A percentile compares a stretch with the other conserved stretches of the same genome.
Evolutionary conservation across 257 asterid genomes (phyloP).

Genomic region (Salvia splendens): DNA sequence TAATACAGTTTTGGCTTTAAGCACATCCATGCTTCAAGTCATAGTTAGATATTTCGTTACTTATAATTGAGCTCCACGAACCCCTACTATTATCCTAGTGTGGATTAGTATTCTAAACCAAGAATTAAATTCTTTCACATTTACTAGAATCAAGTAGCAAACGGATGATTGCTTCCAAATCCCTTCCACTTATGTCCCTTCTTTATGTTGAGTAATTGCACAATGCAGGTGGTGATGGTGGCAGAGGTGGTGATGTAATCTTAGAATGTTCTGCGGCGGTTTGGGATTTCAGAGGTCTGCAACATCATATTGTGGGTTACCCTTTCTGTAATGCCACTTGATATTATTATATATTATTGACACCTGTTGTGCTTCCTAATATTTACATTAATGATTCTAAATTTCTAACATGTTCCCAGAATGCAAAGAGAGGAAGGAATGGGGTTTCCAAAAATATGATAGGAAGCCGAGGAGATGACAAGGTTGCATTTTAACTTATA

Average conservation of each 20-base stretch:
- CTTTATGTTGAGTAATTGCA: constrained; percentile 22
- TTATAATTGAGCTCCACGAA: constrained; percentile 23
- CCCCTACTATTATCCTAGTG: constrained; percentile 11
- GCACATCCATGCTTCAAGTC: constrained; percentile 8
- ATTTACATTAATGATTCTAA: constrained; percentile 19
- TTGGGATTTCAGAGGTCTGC: constrained; percentile 95
- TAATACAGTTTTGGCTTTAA: background rate
- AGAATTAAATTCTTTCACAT: background rate
- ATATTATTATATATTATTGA: background rate
- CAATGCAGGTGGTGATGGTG: constrained; percentile 90
- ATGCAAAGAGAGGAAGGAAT: constrained; percentile 87
- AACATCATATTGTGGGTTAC: constrained; percentile 73
- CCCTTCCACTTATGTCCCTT: constrained; percentile 19
- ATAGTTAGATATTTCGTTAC: constrained; percentile 7
- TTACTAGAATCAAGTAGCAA: constrained; percentile 21
- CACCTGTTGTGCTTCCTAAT: constrained; percentile 7
- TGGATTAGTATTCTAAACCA: constrained; percentile 9
- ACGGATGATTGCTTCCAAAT: constrained; percentile 18
- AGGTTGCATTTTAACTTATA: constrained; percentile 49
- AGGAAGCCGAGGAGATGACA: constrained; percentile 89
- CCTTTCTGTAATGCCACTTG: constrained; percentile 24
- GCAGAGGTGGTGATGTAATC: constrained; percentile 90
- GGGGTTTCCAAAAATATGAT: constrained; percentile 87
- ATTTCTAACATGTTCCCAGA: constrained; percentile 49
- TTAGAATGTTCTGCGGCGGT: constrained; percentile 75